Percentiles rank a stretch among this genome's conserved stretches.
Evolutionary conservation across 805 yeast species (phyloP).

Genomic region (Candida fluviatilis): DNA sequence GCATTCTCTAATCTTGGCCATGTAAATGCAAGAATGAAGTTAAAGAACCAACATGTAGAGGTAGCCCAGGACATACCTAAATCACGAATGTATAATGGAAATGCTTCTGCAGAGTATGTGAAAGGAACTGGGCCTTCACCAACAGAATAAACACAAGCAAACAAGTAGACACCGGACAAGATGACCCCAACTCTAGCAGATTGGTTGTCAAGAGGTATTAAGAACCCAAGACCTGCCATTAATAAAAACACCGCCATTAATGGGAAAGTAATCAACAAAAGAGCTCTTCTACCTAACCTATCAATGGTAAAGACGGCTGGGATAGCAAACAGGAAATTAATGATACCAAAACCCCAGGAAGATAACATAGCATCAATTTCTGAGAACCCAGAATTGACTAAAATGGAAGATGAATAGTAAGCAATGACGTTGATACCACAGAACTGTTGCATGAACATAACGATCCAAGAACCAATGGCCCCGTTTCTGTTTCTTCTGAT

Average conservation of each 20-base stretch:
- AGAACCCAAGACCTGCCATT: constrained; percentile 67
- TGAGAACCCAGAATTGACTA: constrained; percentile 60
- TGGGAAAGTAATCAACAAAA: constrained; percentile 58
- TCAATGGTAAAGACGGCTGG: constrained; percentile 84
- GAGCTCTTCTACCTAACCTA: constrained; percentile 65
- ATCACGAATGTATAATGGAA: constrained; percentile 75
- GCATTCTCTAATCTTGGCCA: constrained; percentile 71
- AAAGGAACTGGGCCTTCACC: constrained; percentile 92
- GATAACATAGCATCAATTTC: constrained; percentile 66
- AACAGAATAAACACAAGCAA: constrained; percentile 68
- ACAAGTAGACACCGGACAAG: constrained; percentile 69
- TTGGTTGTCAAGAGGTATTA: constrained; percentile 46
- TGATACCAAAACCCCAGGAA: constrained; percentile 82
- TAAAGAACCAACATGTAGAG: constrained; percentile 71
- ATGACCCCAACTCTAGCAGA: constrained; percentile 57
- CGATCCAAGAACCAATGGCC: constrained; percentile 72
- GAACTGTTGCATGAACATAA: constrained; percentile 87
- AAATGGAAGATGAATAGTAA: constrained; percentile 76
- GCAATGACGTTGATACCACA: constrained; percentile 90
- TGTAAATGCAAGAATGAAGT: constrained; percentile 65
- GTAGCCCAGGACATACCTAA: constrained; percentile 79
- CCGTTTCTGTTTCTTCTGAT: constrained; percentile 83
- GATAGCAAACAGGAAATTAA: constrained; percentile 74
- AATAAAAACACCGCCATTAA: constrained; percentile 57
- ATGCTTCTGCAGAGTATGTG: constrained; percentile 79